Conservation (phyloP, 2,329 filamentous ascomycete genomes). For the Arthrobotrys entomopaga region DNA sequence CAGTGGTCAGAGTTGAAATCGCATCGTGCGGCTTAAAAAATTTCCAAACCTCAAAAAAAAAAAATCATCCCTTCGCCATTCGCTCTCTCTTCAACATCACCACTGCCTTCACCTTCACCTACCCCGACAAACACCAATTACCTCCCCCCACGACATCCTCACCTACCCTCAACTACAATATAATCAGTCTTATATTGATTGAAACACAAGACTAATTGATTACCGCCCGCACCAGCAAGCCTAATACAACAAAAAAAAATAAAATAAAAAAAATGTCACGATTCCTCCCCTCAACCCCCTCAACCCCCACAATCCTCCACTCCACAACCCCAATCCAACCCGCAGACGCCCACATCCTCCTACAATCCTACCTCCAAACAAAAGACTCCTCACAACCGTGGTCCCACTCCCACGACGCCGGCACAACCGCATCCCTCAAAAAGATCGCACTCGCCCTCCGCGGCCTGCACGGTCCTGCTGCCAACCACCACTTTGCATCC, state of each 20-base stretch:
- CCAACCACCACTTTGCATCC: constrained; percentile 32
- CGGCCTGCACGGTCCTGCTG: constrained; percentile 39
- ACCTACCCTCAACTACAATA: too few relatives aligned
- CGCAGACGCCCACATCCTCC: constrained; percentile 40
- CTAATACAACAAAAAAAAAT: not conserved
- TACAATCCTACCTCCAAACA: constrained; percentile 48
- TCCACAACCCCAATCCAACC: constrained; percentile 23
- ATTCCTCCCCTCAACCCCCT: constrained; percentile 25
- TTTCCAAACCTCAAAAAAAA: constrained; percentile 8
- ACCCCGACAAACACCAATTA: not conserved
- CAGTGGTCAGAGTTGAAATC: too few relatives aligned
- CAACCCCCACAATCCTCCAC: constrained; percentile 25
- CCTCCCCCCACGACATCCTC: not conserved
- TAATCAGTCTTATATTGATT: not conserved
- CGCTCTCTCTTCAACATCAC: not conserved
- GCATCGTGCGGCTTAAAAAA: constrained; percentile 41
- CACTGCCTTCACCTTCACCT: too few relatives aligned
- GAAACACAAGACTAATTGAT: not conserved
- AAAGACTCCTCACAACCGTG: constrained; percentile 45
- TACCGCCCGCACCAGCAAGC: too few relatives aligned
- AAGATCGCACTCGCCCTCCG: constrained; percentile 54
- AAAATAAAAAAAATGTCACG: constrained; percentile 35
- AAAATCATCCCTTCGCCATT: not conserved
- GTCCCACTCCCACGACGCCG: constrained; percentile 52
- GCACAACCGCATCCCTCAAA: constrained; percentile 42